phyloP scores from a whole-genome alignment of 495 filamentous ascomycete species.

The Neurospora sp. region DNA sequence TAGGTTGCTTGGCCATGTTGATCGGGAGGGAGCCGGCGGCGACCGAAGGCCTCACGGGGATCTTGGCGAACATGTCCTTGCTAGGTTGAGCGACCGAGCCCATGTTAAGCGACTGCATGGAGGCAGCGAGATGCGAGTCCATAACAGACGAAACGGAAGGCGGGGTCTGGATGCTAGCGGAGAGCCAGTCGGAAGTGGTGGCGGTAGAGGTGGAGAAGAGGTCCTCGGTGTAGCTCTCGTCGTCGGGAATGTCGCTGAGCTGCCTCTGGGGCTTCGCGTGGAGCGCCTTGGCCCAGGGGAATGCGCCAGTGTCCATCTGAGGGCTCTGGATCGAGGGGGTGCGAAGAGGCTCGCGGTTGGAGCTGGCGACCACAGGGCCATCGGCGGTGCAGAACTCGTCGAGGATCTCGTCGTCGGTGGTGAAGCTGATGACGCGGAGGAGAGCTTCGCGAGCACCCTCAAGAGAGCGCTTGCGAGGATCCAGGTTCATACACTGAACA shows the following conservation, averaged over 20 bases:
- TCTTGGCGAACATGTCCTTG: conserved; percentile 19
- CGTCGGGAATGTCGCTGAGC: conserved; percentile 75
- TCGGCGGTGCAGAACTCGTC: conserved; percentile 92
- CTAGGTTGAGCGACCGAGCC: conserved; percentile 28
- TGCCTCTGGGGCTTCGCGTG: conserved; percentile 74
- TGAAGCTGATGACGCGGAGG: conserved; percentile 75
- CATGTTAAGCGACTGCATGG: conserved; percentile 49
- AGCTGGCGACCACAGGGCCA: conserved; percentile 59
- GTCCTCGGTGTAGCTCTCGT: conserved; percentile 71
- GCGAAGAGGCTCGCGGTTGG: conserved; percentile 89
- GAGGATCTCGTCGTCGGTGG: conserved; percentile 70
- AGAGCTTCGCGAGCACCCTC: conserved; percentile 65
- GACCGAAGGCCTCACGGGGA: conserved; percentile 20
- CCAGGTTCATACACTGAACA: conserved; percentile 74
- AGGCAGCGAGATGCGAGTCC: conserved; percentile 64
- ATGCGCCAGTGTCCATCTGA: conserved; percentile 65
- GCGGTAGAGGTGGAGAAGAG: conserved; percentile 75
- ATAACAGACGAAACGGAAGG: conserved; percentile 65
- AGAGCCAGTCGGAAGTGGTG: conserved; percentile 58
- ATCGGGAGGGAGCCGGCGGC: conserved; percentile 74
- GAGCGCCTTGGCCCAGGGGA: conserved; percentile 91
- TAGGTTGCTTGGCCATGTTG: conserved; percentile 50
- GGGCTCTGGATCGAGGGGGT: conserved; percentile 93
- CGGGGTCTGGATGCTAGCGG: conserved; percentile 53
- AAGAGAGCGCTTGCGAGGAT: conserved; percentile 82